phyloP scores from a whole-genome alignment of 495 filamentous ascomycete genomes.

The Neurospora sp. region DNA sequence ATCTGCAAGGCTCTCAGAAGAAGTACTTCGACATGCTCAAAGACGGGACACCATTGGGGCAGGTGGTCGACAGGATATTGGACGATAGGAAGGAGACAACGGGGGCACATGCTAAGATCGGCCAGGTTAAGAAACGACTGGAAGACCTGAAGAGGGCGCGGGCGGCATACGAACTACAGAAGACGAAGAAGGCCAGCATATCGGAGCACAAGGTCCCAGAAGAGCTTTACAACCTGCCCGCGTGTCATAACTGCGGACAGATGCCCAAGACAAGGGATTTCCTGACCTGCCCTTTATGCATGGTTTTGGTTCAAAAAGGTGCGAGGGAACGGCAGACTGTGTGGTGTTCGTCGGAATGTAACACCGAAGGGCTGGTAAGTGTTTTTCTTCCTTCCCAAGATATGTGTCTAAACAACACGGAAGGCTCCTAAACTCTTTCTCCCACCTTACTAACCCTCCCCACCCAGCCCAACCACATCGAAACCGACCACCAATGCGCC shows the following conservation, averaged over 20 bases:
- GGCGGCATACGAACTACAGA: constrained; percentile 32
- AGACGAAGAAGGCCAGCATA: constrained; percentile 22
- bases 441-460: not conserved
- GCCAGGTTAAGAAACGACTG: constrained; percentile 24
- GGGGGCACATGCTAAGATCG: constrained; percentile 24
- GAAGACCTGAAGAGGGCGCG: constrained; percentile 34
- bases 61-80: constrained; percentile 26
- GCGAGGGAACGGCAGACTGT: constrained; percentile 18
- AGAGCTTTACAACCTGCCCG: constrained; percentile 24
- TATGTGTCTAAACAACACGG: not conserved
- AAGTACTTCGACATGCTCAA: constrained; percentile 33
- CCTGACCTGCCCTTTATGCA: constrained; percentile 30
- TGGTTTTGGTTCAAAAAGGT: constrained; percentile 20
- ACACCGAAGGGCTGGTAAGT: constrained; percentile 33
- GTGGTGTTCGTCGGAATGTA: constrained; percentile 37
- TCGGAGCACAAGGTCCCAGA: constrained; percentile 15
- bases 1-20: constrained; percentile 18
- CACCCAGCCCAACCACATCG: constrained; percentile 9
- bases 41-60: constrained; percentile 22
- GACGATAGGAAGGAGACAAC: constrained; percentile 25
- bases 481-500: constrained; percentile 16
- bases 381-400: not conserved
- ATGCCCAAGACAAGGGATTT: constrained; percentile 17
- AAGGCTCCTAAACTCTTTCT: too few relatives aligned
- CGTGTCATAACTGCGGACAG: constrained; percentile 29